Evolutionary conservation across 179 eudicot genomes (phyloP).

Genomic region (Gypsophila paniculata): DNA sequence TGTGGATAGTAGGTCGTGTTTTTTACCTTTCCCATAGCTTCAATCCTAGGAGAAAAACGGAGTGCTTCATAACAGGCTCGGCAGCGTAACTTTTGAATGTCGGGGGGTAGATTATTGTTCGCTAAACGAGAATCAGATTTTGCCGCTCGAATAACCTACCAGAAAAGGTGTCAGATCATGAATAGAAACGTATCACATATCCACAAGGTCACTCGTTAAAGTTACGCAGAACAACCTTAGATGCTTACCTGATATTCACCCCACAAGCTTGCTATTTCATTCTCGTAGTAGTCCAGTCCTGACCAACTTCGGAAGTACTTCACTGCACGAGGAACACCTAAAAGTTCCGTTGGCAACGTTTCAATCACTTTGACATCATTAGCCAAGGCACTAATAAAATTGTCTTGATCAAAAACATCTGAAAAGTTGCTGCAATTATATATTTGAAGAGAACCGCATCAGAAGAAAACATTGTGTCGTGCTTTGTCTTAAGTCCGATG

Average conservation of each 20-base stretch:
- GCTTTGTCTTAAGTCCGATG: constrained; percentile 10
- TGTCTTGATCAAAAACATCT: constrained; percentile 80
- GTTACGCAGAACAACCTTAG: constrained; percentile 4
- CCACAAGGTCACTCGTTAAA: background rate
- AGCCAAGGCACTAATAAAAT: constrained; percentile 72
- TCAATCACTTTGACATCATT: constrained; percentile 65
- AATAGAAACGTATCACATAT: constrained; percentile 8
- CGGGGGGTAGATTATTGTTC: constrained; percentile 85
- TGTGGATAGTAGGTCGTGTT: too few species aligned
- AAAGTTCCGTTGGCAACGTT: constrained; percentile 66
- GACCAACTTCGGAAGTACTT: constrained; percentile 96
- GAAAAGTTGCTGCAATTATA: constrained; percentile 76
- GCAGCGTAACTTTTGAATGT: constrained; percentile 87
- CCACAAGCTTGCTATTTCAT: constrained; percentile 83
- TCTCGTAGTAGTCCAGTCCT: constrained; percentile 71
- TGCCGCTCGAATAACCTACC: constrained; percentile 85
- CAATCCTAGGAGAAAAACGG: constrained; percentile 80
- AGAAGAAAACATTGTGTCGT: background rate
- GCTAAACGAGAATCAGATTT: constrained; percentile 97
- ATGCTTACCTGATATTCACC: constrained; percentile 51
- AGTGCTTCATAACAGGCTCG: constrained; percentile 95
- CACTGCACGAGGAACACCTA: constrained; percentile 62
- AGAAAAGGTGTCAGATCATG: constrained; percentile 8
- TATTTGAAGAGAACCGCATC: constrained; percentile 10
- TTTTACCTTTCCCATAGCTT: constrained; percentile 87